Evolutionary conservation across 768 basidiomycete genomes (phyloP).

Genomic region (Serendipita sp.): DNA sequence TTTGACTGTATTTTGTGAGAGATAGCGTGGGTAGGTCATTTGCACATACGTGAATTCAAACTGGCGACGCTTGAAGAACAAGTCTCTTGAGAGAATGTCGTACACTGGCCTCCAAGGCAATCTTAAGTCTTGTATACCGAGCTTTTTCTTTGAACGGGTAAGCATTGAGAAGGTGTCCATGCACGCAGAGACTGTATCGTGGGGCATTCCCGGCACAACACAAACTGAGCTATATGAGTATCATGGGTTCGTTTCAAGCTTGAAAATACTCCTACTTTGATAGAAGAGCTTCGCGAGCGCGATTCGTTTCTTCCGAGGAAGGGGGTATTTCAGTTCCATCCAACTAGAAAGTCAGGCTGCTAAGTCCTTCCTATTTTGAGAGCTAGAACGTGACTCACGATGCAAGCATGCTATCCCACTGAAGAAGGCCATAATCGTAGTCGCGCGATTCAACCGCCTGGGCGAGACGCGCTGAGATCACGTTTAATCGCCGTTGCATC

Average conservation of each 20-base stretch:
- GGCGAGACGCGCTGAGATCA: conserved; percentile 35
- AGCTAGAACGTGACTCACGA: conserved; percentile 36
- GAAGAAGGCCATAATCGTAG: conserved; percentile 61
- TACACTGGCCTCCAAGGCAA: conserved; percentile 73
- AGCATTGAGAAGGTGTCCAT: conserved; percentile 45
- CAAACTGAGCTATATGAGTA: conserved; percentile 21
- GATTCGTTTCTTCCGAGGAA: conserved; percentile 64
- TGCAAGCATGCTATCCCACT: conserved; percentile 64
- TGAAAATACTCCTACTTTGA: conserved; percentile 20
- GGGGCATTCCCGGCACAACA: conserved; percentile 61
- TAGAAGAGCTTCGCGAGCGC: conserved; percentile 64
- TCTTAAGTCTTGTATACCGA: conserved; percentile 60
- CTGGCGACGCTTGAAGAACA: conserved; percentile 61
- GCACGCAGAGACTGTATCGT: conserved; percentile 47
- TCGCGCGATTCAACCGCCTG: conserved; percentile 69
- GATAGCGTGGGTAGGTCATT: not conserved
- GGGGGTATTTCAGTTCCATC: conserved; percentile 71
- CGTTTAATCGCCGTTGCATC: conserved; percentile 62
- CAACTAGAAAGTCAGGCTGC: conserved; percentile 31
- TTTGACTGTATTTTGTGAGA: conserved; percentile 29
- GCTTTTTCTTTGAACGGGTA: conserved; percentile 53
- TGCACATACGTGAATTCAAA: conserved; percentile 55
- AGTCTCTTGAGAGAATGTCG: conserved; percentile 48
- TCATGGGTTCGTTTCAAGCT: not conserved
- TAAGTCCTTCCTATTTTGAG: not conserved